phyloP scores from a whole-genome alignment of 169 alveolate genomes.

The Cryptosporidium tyzzeri region DNA sequence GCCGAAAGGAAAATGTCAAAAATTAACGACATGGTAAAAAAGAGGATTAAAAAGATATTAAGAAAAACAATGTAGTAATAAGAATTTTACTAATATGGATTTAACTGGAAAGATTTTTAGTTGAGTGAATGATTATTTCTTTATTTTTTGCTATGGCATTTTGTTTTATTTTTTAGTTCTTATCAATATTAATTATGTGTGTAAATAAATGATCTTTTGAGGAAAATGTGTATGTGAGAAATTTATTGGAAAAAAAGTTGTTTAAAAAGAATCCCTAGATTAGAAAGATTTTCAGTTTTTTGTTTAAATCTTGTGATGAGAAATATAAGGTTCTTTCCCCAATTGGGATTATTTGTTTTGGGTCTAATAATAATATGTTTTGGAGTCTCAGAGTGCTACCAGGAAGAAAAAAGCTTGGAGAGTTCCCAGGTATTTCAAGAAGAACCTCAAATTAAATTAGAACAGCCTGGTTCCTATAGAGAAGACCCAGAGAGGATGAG shows the following conservation, averaged over 20 bases:
- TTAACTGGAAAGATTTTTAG: neutral
- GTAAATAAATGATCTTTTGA: neutral
- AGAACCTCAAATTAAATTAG: neutral
- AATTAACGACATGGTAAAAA: neutral
- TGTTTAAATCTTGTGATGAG: neutral
- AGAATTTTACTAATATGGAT: too few species aligned
- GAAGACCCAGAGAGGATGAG: constrained; percentile 11
- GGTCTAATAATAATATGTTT: neutral
- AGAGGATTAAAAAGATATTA: neutral
- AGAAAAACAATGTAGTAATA: neutral
- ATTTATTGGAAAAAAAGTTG: neutral
- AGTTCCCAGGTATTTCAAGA: neutral
- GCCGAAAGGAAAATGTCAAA: neutral
- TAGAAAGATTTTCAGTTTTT: neutral
- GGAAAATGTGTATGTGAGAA: constrained; percentile 2
- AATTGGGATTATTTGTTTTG: neutral
- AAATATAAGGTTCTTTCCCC: neutral
- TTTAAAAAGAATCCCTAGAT: neutral
- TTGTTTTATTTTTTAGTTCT: too few species aligned
- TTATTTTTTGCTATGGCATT: too few species aligned
- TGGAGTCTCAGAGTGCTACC: neutral
- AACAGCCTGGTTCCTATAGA: neutral
- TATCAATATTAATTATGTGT: neutral
- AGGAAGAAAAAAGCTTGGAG: neutral
- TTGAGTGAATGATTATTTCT: neutral